Conservation (phyloP, 108 stramenopile species). For the Cylindrotheca closterium region DNA sequence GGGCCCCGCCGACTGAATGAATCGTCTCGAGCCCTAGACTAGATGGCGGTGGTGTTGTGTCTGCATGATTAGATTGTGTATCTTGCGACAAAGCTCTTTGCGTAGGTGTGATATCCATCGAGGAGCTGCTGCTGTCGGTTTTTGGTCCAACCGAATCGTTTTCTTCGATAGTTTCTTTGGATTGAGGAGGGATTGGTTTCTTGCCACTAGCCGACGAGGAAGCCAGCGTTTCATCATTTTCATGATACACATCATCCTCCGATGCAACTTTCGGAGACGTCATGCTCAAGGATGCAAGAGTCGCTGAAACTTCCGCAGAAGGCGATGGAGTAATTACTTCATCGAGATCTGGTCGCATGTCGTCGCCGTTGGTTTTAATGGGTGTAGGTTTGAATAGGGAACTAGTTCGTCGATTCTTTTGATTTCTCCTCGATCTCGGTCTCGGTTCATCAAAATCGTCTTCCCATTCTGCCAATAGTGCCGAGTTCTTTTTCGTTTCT, state of each 20-base stretch:
- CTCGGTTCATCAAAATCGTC: slow-evolving; percentile 7
- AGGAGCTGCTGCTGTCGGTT: slow-evolving; percentile 3
- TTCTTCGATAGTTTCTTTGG: not conserved
- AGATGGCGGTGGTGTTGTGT: slow-evolving; percentile 12
- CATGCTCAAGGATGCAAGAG: slow-evolving; percentile 15
- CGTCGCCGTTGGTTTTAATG: not conserved
- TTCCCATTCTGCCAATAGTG: slow-evolving; percentile 31
- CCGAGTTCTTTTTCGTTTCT: slow-evolving; percentile 32
- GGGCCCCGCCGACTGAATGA: slow-evolving; percentile 19
- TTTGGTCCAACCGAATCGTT: not conserved
- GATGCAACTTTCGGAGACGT: slow-evolving; percentile 1
- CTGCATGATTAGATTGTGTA: not conserved
- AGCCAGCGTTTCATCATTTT: not conserved
- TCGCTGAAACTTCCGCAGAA: slow-evolving; percentile 5
- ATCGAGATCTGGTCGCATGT: not conserved
- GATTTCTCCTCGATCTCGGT: not conserved
- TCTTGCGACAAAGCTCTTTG: not conserved
- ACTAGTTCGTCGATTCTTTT: slow-evolving; percentile 29
- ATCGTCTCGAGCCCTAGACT: slow-evolving; percentile 20
- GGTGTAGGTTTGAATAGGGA: slow-evolving; percentile 21
- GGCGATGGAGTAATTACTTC: slow-evolving; percentile 5
- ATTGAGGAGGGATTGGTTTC: not conserved
- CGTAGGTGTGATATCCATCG: slow-evolving; percentile 17
- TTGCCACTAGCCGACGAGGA: not conserved
- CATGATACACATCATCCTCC: too few relatives aligned